These are phyloP conservation scores for Sphagnum tenellum DNA, from an alignment of 225 moss, liverwort and hornwort genomes.

Conservation along the genomic window DNA sequence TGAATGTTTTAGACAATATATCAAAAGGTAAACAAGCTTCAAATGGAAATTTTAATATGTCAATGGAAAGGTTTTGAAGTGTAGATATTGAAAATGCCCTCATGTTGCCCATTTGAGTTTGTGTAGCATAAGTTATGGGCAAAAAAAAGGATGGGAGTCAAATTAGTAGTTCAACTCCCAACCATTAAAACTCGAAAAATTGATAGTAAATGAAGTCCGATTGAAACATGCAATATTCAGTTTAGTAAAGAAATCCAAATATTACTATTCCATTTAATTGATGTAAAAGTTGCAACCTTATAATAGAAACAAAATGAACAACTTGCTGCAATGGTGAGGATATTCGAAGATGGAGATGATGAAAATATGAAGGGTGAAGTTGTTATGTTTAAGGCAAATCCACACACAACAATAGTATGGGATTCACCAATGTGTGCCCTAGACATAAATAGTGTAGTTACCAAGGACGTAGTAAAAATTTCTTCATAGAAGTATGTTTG, in stretches of 20 bases:
- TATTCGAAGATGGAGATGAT: slow-evolving; percentile 85
- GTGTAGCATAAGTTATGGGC: too few species aligned
- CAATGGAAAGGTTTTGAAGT: too few species aligned
- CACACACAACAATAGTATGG: slow-evolving; percentile 17
- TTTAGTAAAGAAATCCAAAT: slow-evolving; percentile 98
- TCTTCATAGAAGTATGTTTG: slow-evolving; percentile 19
- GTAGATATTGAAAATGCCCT: too few species aligned
- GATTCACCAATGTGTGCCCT: slow-evolving; percentile 11
- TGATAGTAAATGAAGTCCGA: too few species aligned
- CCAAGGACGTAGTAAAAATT: slow-evolving; percentile 10
- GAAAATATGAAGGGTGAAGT: slow-evolving; percentile 42
- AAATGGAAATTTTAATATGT: too few species aligned
- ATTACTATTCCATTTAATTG: slow-evolving; percentile 92
- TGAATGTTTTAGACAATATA: too few species aligned
- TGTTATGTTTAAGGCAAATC: slow-evolving; percentile 30
- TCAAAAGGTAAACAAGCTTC: too few species aligned
- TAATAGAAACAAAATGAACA: slow-evolving; percentile 72
- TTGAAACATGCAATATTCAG: slow-evolving; percentile 1
- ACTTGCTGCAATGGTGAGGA: slow-evolving; percentile 69
- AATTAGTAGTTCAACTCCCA: too few species aligned
- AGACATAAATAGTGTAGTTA: slow-evolving; percentile 14
- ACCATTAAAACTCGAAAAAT: too few species aligned
- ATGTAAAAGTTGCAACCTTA: slow-evolving; percentile 71
- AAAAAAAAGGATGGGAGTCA: too few species aligned
- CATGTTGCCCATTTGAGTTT: too few species aligned